phyloP scores from a whole-genome alignment of 768 basidiomycete genomes.

The Basidioascus undulatus region DNA sequence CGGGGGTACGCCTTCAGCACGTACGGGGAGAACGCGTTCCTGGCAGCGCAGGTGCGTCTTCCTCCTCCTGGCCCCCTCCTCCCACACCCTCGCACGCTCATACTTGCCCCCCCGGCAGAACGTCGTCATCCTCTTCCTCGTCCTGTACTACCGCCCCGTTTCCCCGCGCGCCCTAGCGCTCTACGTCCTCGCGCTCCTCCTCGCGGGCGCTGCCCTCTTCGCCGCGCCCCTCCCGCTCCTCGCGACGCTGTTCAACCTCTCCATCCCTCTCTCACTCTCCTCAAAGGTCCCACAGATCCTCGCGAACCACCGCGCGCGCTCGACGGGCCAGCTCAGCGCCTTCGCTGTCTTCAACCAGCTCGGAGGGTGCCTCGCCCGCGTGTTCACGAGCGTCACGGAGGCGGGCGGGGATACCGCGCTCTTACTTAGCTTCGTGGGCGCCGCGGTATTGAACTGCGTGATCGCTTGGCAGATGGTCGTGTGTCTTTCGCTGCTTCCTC shows the following conservation, averaged over 20 bases:
- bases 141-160: conserved; percentile 8
- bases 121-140: conserved; percentile 1
- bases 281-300: conserved; percentile 86
- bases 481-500: too few relatives aligned
- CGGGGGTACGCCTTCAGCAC: conserved; percentile 84
- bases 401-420: conserved; percentile 62
- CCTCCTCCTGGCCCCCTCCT: conserved; percentile 5
- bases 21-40: conserved; percentile 90
- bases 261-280: conserved; percentile 72
- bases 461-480: conserved; percentile 60
- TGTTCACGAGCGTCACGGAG: conserved; percentile 83
- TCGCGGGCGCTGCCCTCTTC: conserved; percentile 24
- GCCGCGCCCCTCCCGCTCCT: conserved; percentile 25
- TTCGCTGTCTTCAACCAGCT: conserved; percentile 79
- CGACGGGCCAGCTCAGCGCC: conserved; percentile 81
- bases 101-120: conserved; percentile 6
- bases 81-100: conserved; percentile 3
- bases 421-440: conserved; percentile 57
- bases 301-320: conserved; percentile 45
- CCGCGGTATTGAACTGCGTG: conserved; percentile 58
- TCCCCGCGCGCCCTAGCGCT: conserved; percentile 15
- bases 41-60: conserved; percentile 38
- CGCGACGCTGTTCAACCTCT: conserved; percentile 50
- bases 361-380: conserved; percentile 62
- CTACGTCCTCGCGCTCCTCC: conserved; percentile 18